Conservation (phyloP, 352 stramenopile genomes). For the Globisporangium splendens region DNA sequence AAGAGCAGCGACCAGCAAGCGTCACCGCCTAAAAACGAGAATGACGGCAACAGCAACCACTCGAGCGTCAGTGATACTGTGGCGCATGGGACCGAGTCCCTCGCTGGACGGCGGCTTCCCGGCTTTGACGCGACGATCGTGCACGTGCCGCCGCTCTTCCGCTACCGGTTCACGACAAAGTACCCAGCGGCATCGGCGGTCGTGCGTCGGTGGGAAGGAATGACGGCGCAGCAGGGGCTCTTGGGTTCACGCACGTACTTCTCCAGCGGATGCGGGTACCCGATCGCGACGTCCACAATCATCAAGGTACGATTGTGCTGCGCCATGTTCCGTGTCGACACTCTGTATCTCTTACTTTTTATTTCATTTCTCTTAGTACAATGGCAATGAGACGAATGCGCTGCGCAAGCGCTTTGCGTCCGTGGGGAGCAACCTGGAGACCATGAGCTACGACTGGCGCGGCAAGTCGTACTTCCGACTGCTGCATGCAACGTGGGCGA, state of each 20-base stretch:
- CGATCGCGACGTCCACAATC: conserved; percentile 72
- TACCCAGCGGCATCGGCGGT: conserved; percentile 72
- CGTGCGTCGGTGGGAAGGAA: conserved; percentile 72
- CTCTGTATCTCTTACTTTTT: conserved; percentile 3
- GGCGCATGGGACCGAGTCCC: conserved; percentile 22
- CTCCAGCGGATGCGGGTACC: conserved; percentile 81
- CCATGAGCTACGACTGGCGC: conserved; percentile 75
- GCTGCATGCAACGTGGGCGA: conserved; percentile 73
- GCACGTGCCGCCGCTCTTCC: conserved; percentile 56
- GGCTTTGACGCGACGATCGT: conserved; percentile 69
- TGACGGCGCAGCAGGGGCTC: conserved; percentile 61
- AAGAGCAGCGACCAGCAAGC: background rate
- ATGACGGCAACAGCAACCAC: conserved; percentile 5
- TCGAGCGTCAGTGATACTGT: background rate
- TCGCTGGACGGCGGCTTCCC: conserved; percentile 63
- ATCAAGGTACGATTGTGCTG: conserved; percentile 51
- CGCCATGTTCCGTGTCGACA: conserved; percentile 1
- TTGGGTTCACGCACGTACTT: conserved; percentile 76
- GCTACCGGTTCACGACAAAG: conserved; percentile 77
- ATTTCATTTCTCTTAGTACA: conserved; percentile 39
- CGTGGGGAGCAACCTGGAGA: conserved; percentile 38
- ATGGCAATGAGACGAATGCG: conserved; percentile 63
- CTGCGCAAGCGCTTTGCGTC: conserved; percentile 59
- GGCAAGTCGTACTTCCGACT: conserved; percentile 86
- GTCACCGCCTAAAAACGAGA: background rate